phyloP scores from a whole-genome alignment of 352 stramenopile genomes.

The Globisporangium perplexum region DNA sequence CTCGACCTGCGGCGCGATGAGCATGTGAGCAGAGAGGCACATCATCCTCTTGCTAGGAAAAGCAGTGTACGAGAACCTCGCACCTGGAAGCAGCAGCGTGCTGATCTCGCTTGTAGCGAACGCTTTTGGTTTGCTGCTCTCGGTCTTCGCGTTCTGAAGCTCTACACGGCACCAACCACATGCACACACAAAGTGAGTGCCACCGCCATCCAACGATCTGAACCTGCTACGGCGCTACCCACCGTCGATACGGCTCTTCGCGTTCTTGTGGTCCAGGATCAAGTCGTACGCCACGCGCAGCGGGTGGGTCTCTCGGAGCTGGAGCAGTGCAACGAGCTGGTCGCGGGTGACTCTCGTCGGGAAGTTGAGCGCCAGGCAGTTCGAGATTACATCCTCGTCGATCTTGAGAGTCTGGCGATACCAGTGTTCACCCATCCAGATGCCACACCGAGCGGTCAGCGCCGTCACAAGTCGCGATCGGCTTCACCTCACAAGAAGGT shows the following conservation, averaged over 20 bases:
- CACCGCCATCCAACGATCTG: background rate
- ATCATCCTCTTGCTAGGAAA: too few relatives aligned
- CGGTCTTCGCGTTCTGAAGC: slow-evolving; percentile 58
- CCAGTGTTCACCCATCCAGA: too few relatives aligned
- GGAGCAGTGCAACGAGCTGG: slow-evolving; percentile 48
- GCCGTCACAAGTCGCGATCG: too few relatives aligned
- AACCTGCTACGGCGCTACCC: background rate
- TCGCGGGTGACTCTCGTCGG: slow-evolving; percentile 42
- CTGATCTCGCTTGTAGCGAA: slow-evolving; percentile 60
- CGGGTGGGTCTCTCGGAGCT: slow-evolving; percentile 54
- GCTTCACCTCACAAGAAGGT: background rate
- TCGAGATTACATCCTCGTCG: slow-evolving; percentile 62
- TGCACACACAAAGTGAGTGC: background rate
- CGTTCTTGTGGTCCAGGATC: slow-evolving; percentile 97
- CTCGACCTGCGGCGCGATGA: slow-evolving; percentile 27
- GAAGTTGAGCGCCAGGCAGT: slow-evolving; percentile 58
- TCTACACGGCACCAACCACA: slow-evolving; percentile 22
- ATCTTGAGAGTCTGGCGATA: slow-evolving; percentile 77
- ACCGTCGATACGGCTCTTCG: slow-evolving; percentile 90
- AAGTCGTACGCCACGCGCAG: slow-evolving; percentile 96
- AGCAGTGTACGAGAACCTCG: too few relatives aligned
- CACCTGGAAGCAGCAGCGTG: slow-evolving; percentile 61
- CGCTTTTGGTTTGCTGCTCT: slow-evolving; percentile 73
- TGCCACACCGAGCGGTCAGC: too few relatives aligned
- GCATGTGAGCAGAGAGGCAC: background rate